phyloP scores from a whole-genome alignment of 345 rosid species.

The Camelina laxa region DNA sequence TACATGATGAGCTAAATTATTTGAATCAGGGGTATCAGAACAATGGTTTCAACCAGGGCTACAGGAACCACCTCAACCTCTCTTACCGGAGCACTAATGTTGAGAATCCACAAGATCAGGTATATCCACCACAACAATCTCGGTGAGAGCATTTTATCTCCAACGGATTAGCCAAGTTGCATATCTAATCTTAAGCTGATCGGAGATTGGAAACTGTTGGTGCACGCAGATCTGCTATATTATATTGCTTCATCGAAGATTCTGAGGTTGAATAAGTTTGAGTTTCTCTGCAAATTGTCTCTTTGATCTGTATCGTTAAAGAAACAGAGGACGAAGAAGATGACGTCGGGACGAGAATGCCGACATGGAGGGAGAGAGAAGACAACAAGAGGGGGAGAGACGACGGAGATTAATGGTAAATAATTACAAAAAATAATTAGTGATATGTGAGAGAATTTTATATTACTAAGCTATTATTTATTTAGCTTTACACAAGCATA shows the following conservation, averaged over 20 bases:
- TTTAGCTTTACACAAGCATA: too few species aligned
- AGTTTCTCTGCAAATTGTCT: slow-evolving; percentile 13
- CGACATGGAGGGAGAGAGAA: slow-evolving; percentile 91
- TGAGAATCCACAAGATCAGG: too few species aligned
- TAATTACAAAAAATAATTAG: too few species aligned
- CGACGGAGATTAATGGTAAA: slow-evolving; percentile 71
- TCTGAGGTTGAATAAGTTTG: not conserved
- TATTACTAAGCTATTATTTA: too few species aligned
- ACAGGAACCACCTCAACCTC: too few species aligned
- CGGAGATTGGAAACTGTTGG: slow-evolving; percentile 1
- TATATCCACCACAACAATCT: not conserved
- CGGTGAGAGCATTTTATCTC: not conserved
- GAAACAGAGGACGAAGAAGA: slow-evolving; percentile 32
- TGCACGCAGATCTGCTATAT: slow-evolving; percentile 26
- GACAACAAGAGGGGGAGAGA: slow-evolving; percentile 87
- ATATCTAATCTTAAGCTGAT: slow-evolving; percentile 8
- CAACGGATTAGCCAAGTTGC: not conserved
- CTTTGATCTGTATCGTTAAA: slow-evolving; percentile 23
- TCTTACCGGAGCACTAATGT: too few species aligned
- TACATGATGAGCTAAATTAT: too few species aligned
- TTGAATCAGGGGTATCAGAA: too few species aligned
- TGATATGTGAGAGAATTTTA: too few species aligned
- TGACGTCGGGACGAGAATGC: slow-evolving; percentile 78
- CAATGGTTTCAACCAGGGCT: too few species aligned
- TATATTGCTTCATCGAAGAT: not conserved